Base-by-base conservation (phyloP, 2,329 filamentous ascomycete genomes). In the Alternaria infectoria region DNA sequence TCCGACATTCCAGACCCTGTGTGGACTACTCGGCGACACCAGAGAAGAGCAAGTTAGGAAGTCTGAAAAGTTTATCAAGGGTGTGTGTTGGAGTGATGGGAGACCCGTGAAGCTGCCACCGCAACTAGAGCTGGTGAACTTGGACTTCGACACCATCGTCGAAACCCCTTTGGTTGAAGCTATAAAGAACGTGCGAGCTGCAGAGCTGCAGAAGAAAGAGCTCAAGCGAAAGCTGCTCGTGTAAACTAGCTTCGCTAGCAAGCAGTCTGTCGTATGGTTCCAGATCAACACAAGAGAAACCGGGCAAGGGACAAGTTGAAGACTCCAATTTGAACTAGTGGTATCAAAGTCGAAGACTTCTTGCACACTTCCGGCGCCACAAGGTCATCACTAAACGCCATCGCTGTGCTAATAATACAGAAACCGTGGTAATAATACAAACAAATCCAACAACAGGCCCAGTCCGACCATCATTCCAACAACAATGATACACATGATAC, bases 391-490 rank as follows among this genome's bases (percentile, higher is more conserved):
- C 45, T 5, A 46, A 62, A 62, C 49, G 23, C 50, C 61, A 46
- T 51, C 51, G 50, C 44, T 59, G 36, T 55, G 56, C 19, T 46
- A 55, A 52, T 50, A 5, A 57, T 58, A 45, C 51, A 63, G 50
- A 23, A 40, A 40, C 3, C 36, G 36, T 17, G 5, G 15, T 40
- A 55, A 52, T 50, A 30, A 57, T 58, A 50, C 45, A 63, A 55
- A 23, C 28, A 32, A 9, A 63, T n/a, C 13, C 30, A 36, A 52
- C 19, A 52, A 3, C 21, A 60, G 61, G 44, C 11, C 36, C 23
- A 60, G 51, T 17, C 57, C 17, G 28, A 32, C 12, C n/a, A 6
- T 44, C 19, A 10, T 55, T 23, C 7, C 43, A 19, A 28, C 26
- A 17, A 13, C 10, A 15, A 57, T 6, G 4, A 54, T n/a, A 5